Evolutionary conservation across 192 early-diverging fungal species (phyloP).

Genomic region (Irineochytrium annulatum): DNA sequence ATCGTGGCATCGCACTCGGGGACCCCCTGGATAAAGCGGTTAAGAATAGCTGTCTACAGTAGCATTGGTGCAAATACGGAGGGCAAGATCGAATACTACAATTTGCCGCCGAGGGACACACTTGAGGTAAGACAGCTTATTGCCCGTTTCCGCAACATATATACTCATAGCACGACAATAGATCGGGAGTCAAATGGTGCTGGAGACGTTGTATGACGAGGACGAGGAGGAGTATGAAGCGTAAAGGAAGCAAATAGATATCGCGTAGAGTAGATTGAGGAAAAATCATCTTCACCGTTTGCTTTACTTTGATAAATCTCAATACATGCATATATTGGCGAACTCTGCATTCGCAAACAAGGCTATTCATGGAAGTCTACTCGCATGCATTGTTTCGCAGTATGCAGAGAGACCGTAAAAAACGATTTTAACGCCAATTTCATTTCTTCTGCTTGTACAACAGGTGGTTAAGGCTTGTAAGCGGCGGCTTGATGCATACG

Average conservation of each 20-base stretch:
- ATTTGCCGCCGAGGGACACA: constrained; percentile 31
- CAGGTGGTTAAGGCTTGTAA: too few species aligned
- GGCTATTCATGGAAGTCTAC: too few species aligned
- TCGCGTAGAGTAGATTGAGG: background rate
- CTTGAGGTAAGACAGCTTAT: constrained; percentile 32
- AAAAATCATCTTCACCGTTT: too few species aligned
- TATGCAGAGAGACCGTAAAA: too few species aligned
- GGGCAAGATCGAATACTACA: constrained; percentile 39
- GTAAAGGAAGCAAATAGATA: constrained; percentile 1
- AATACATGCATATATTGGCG: too few species aligned
- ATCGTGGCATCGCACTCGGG: constrained; percentile 12
- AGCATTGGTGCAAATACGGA: constrained; percentile 33
- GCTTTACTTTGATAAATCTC: too few species aligned
- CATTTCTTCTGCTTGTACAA: too few species aligned
- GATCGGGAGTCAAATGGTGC: background rate
- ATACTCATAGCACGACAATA: background rate
- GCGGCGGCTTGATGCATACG: too few species aligned
- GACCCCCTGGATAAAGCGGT: constrained; percentile 8
- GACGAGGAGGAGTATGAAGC: background rate
- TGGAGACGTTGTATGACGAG: background rate
- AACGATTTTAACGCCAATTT: too few species aligned
- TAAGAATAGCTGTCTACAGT: constrained; percentile 18
- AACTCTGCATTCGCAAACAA: too few species aligned
- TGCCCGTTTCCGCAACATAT: background rate
- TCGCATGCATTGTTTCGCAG: too few species aligned